Evolutionary conservation across 1,139 yeast genomes (phyloP).

Genomic region (Saccharomyces hybrid): DNA sequence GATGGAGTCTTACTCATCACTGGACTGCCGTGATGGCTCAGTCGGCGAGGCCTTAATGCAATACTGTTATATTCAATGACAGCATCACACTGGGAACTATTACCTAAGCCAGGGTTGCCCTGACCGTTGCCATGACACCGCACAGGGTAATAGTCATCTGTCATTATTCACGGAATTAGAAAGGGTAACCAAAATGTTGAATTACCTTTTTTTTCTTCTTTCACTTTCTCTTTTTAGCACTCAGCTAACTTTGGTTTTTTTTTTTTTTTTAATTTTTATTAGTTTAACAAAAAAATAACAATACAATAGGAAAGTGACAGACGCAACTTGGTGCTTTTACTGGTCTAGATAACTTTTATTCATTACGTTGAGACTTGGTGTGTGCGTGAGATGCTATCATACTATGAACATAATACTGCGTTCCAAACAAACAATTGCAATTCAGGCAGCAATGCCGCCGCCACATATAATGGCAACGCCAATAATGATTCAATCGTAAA

Average conservation of each 20-base stretch:
- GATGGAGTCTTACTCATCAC: background rate
- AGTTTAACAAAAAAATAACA: background rate
- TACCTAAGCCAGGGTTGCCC: background rate
- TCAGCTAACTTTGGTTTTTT: background rate
- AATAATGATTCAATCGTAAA: background rate
- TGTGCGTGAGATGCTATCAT: background rate
- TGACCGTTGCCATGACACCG: background rate
- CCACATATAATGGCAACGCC: background rate
- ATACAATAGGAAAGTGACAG: background rate
- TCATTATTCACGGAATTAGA: background rate
- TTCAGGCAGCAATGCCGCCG: background rate
- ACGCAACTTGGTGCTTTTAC: background rate
- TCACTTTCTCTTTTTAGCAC: background rate
- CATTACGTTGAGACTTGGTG: background rate
- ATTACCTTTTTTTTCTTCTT: background rate
- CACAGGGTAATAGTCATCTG: background rate
- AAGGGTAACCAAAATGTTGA: background rate
- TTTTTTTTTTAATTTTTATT: background rate
- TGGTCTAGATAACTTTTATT: background rate
- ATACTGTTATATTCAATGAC: background rate
- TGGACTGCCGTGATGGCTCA: background rate
- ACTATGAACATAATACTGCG: background rate
- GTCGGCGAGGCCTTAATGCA: background rate
- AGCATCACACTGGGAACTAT: background rate
- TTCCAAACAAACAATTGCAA: background rate